Conservation (phyloP, 768 basidiomycete genomes). For the Podaxis rugospora region DNA sequence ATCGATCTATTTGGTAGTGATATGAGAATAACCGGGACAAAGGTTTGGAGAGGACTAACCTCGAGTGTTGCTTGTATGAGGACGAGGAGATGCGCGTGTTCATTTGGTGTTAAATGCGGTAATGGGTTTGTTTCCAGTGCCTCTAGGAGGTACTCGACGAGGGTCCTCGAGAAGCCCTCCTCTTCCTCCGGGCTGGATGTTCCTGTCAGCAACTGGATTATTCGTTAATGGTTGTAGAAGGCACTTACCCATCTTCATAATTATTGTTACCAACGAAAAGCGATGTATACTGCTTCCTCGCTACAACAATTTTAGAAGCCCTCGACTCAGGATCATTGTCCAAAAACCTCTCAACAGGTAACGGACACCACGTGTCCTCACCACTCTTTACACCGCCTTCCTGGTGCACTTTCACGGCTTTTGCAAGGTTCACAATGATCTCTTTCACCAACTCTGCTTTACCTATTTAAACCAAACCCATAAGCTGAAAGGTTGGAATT, state of each 20-base stretch:
- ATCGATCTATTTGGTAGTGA: constrained; percentile 55
- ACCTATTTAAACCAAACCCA: constrained; percentile 36
- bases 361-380: constrained; percentile 35
- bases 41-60: constrained; percentile 36
- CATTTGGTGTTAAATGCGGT: constrained; percentile 71
- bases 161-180: constrained; percentile 50
- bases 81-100: constrained; percentile 79
- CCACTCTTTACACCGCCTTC: constrained; percentile 8
- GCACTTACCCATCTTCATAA: constrained; percentile 40
- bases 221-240: not conserved
- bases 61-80: constrained; percentile 86
- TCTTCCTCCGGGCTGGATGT: constrained; percentile 43
- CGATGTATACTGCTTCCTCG: constrained; percentile 39
- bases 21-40: not conserved
- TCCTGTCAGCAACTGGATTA: not conserved
- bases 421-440: constrained; percentile 66
- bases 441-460: constrained; percentile 84
- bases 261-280: constrained; percentile 47
- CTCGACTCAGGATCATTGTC: constrained; percentile 25
- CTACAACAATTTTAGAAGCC: constrained; percentile 13
- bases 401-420: constrained; percentile 26
- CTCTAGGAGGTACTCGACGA: constrained; percentile 59
- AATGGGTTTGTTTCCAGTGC: constrained; percentile 59
- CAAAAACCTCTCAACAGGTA: constrained; percentile 58
- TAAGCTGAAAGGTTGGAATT: not conserved